Evolutionary conservation across 1,139 yeast genomes (phyloP).

Genomic region (Taiozyma sp.): DNA sequence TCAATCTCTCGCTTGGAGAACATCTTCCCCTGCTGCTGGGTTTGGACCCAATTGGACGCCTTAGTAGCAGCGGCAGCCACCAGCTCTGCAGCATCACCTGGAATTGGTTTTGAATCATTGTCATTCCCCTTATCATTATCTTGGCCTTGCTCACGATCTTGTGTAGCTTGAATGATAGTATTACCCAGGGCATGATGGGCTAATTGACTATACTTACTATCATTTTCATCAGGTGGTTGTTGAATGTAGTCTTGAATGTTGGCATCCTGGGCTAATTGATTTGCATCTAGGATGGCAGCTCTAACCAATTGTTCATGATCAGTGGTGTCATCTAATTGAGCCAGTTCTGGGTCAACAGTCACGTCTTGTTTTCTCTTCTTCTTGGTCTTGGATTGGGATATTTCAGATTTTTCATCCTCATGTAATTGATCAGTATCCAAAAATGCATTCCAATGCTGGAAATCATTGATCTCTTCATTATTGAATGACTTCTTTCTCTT

Average conservation of each 20-base stretch:
- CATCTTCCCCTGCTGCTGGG: constrained; percentile 32
- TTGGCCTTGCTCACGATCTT: constrained; percentile 1
- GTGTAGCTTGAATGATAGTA: constrained; percentile 19
- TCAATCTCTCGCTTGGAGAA: constrained; percentile 62
- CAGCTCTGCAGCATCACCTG: constrained; percentile 9
- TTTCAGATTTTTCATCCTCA: constrained; percentile 18
- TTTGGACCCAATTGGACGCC: constrained; percentile 25
- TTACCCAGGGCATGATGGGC: constrained; percentile 9
- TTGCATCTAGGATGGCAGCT: constrained; percentile 63
- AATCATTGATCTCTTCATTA: constrained; percentile 22
- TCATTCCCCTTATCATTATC: background rate
- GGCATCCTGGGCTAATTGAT: constrained; percentile 49
- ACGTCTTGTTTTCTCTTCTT: constrained; percentile 15
- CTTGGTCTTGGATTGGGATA: constrained; percentile 3
- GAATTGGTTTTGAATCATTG: background rate
- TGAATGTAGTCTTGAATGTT: constrained; percentile 39
- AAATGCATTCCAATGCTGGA: constrained; percentile 30
- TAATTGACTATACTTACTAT: constrained; percentile 5
- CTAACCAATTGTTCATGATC: constrained; percentile 58
- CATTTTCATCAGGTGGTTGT: constrained; percentile 17
- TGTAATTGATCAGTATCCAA: constrained; percentile 23
- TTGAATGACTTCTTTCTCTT: constrained; percentile 23
- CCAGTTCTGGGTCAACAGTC: constrained; percentile 58
- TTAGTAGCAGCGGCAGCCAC: constrained; percentile 30
- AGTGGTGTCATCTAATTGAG: constrained; percentile 38